Base-by-base conservation (phyloP, 2,329 filamentous ascomycete genomes). In the Aureobasidium sp. region DNA sequence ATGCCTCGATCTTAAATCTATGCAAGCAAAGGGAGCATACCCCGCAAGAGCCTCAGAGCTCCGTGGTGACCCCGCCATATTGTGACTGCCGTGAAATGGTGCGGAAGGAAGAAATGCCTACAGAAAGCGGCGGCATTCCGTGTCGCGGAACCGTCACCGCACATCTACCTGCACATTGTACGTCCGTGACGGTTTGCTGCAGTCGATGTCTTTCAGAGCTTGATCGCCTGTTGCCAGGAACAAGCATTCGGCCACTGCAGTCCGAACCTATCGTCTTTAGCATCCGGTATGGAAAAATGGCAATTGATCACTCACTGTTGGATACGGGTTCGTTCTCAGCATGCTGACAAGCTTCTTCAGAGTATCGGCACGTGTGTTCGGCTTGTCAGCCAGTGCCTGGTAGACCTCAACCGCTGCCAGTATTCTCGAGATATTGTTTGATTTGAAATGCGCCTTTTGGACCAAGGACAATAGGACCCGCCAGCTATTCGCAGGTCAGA, bases 361-460 rank as follows among this genome's bases (percentile, higher is more conserved):
- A 3, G 87, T 88, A 22, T 82, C 81, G 62, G 78, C 77, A 9
- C 77, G 75, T 8, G 84, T 75, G 0, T 77, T 76, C 27, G 78
- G 74, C n/a, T 81, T 72, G n/a, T 71, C 68, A 4, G 85, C 84
- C 29, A 96, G 75, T 0, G 85, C 85, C 2, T 86, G 84, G 74
- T 97, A 97, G 14, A 94, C 83, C 69, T 87, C 88, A 64, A 95
- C 78, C 25, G 89, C 90, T 0, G 90, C 88, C 71, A 90, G 84
- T 1, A 97, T 80, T 73, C 94, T 93, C 56, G 87, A 84, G 47
- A 96, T 84, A 71, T 90, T 94, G 22, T 87, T 85, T 0, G 88
- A 89, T 75, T 92, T 93, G 77, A 89, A 92, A 66, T 92, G 89
- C 0, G 89, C 83, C 73, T 87, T 91, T 70, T 95, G 90, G 4